Conservation (phyloP, 108 stramenopile species). For the Stephanodiscus triporus region DNA sequence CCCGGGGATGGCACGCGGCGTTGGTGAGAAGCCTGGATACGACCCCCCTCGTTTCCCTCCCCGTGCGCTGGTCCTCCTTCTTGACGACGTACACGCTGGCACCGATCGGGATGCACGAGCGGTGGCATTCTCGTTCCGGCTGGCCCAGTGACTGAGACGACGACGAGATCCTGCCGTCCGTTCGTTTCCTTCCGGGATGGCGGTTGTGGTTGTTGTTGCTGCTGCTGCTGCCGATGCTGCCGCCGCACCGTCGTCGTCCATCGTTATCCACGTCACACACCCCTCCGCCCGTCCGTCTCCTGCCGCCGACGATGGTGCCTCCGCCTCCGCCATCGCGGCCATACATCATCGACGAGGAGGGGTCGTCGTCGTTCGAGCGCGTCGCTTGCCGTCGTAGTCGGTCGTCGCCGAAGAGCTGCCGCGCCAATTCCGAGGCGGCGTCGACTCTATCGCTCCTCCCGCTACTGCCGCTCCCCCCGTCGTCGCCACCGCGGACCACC, state of each 20-base stretch:
- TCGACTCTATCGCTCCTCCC: not conserved
- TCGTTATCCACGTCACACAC: too few species aligned
- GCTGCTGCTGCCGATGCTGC: too few species aligned
- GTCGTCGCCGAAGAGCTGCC: slow-evolving; percentile 53
- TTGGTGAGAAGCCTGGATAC: slow-evolving; percentile 24
- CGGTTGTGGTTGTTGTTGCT: too few species aligned
- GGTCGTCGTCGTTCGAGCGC: not conserved
- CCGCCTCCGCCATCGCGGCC: not conserved
- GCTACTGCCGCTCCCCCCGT: not conserved
- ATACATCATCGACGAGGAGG: not conserved
- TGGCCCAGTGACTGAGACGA: not conserved
- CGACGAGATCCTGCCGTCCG: too few species aligned
- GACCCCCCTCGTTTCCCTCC: slow-evolving; percentile 16
- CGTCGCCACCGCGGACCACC: not conserved
- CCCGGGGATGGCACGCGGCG: slow-evolving; percentile 22
- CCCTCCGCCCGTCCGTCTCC: too few species aligned
- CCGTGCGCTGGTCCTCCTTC: slow-evolving; percentile 28
- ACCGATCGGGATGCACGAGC: not conserved
- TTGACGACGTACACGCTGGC: slow-evolving; percentile 15
- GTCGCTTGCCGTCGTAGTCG: slow-evolving; percentile 22
- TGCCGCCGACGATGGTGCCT: too few species aligned
- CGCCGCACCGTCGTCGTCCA: not conserved
- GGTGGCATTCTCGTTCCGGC: slow-evolving; percentile 13
- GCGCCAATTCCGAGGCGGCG: slow-evolving; percentile 66
- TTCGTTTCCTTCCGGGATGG: too few species aligned